Evolutionary conservation across 176 grass and related monocot genomes (phyloP).

Genomic region (Aegilops sharonensis): DNA sequence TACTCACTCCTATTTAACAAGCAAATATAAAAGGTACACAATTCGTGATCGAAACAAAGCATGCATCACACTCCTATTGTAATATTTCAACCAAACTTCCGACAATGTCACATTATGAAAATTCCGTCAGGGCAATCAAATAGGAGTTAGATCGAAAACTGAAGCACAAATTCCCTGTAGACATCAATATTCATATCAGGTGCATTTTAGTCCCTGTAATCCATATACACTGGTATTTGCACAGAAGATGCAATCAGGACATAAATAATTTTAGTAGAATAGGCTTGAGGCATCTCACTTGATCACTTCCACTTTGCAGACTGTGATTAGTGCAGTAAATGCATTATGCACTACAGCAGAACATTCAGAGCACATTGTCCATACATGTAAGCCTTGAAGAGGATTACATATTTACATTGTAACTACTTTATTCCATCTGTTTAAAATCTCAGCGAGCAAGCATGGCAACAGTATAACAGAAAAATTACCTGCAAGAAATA

Average conservation of each 20-base stretch:
- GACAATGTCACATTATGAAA: not conserved
- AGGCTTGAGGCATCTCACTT: not conserved
- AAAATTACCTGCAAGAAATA: not conserved
- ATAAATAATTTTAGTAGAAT: not conserved
- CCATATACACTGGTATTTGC: not conserved
- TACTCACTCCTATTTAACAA: not conserved
- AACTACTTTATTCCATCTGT: not conserved
- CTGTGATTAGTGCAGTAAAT: not conserved
- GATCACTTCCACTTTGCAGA: not conserved
- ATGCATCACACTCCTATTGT: not conserved
- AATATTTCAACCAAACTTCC: not conserved
- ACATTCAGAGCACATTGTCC: not conserved
- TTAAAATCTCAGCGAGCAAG: not conserved
- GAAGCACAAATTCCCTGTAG: not conserved
- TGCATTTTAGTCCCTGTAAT: not conserved
- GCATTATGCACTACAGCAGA: not conserved
- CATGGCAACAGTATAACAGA: not conserved
- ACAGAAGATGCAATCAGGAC: not conserved
- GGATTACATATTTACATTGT: not conserved
- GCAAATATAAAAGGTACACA: not conserved
- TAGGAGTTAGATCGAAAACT: not conserved
- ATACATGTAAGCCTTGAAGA: not conserved
- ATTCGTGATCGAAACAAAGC: not conserved
- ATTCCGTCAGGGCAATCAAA: not conserved
- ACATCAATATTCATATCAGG: not conserved